Base-by-base conservation (phyloP, 805 yeast species). In the Pichia thaimueangensis region DNA sequence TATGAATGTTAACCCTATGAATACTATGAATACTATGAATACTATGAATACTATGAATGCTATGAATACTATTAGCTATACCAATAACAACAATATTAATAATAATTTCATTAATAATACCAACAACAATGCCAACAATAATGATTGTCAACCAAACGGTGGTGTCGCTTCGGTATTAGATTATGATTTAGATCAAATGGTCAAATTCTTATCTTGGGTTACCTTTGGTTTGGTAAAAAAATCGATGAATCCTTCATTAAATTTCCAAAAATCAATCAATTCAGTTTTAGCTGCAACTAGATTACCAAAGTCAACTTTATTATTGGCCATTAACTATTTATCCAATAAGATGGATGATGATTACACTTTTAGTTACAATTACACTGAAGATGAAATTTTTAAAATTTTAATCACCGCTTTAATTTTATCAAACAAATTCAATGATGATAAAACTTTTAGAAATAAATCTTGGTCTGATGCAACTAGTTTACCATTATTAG, bases 401-500 rank as follows among this genome's bases (percentile, higher is more conserved):
- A 71, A 66, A 57, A 73, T 68, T 59, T 61, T 87, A 32, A 78
- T 82, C 33, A 70, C 83, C 17, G 73, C 94, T 3, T 70, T 91
- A 34, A 76, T 91, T 29, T 68, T 91, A 47, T 95, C 96, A 36
- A 91, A 91, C 68, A 91, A 91, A 66, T 86, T 87, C 62, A 87
- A 89, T 59, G 97, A 91, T 64, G 98, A 91, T 67, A 88, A 91
- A 65, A 91, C 97, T 23, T 91, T 91, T 59, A 87, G 95, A 47
- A 91, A 91, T 66, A 81, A 80, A 56, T 86, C 96, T 7, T 91
- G 98, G 98, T 76, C 87, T 32, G 88, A 87, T 48, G 97, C 97
- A n/a, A 85, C 96, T 5, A 94, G 94, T 16, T 72, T 91, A 48
- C 63, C 76, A 6, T 69, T 86, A 37, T 56, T 57, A 2, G 63